A percentile compares a stretch with the other conserved stretches of the same genome.
phyloP scores from a whole-genome alignment of 75 land plant genomes.

The Cryptomeria japonica region DNA sequence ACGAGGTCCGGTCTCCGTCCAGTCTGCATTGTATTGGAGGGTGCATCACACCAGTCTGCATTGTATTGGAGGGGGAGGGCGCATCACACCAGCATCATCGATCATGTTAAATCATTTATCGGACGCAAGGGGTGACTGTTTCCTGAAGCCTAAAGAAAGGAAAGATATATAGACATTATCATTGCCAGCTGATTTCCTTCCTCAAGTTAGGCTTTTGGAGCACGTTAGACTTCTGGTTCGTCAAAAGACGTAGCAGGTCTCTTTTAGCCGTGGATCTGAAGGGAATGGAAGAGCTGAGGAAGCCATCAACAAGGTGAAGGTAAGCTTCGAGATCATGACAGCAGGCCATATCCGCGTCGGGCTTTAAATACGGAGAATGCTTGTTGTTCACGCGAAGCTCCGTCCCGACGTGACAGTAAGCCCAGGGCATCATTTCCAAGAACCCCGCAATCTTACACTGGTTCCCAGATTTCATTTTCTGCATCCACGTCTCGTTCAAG shows the following conservation, averaged over 20 bases:
- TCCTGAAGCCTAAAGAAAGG: too few relatives aligned
- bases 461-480: slow-evolving; percentile 57
- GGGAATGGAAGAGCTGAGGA: slow-evolving; percentile 19
- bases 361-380: slow-evolving; percentile 60
- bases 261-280: slow-evolving; percentile 12
- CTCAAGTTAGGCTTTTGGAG: background rate
- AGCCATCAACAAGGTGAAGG: slow-evolving; percentile 25
- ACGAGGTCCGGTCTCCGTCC: too few relatives aligned
- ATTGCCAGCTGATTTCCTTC: background rate
- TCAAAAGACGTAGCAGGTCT: slow-evolving; percentile 2
- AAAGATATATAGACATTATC: background rate
- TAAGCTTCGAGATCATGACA: slow-evolving; percentile 41
- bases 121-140: too few relatives aligned
- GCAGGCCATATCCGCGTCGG: slow-evolving; percentile 38
- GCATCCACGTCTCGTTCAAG: slow-evolving; percentile 50
- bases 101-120: too few relatives aligned
- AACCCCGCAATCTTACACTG: slow-evolving; percentile 49
- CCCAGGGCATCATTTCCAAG: slow-evolving; percentile 17
- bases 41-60: too few relatives aligned
- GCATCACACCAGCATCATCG: too few relatives aligned
- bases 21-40: too few relatives aligned
- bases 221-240: slow-evolving; percentile 9
- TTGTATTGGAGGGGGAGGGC: too few relatives aligned
- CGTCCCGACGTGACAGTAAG: slow-evolving; percentile 67
- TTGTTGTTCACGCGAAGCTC: slow-evolving; percentile 64